phyloP scores from a whole-genome alignment of 2,329 filamentous ascomycete genomes.

The Xylaria sp. region DNA sequence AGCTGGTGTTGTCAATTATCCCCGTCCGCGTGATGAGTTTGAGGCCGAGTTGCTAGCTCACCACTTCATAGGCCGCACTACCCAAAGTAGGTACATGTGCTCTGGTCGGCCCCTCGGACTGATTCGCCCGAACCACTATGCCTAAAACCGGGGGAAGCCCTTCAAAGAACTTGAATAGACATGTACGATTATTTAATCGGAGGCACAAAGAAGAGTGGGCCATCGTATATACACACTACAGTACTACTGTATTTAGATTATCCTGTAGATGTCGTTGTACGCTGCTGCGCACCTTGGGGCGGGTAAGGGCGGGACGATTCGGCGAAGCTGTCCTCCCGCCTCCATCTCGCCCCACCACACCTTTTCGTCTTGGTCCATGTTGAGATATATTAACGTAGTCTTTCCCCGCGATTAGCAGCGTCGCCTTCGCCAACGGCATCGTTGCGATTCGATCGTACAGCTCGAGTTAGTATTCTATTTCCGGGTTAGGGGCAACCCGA shows the following conservation, averaged over 20 bases:
- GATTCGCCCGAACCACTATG: constrained; percentile 15
- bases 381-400: constrained; percentile 26
- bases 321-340: constrained; percentile 20
- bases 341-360: constrained; percentile 24
- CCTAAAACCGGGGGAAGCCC: constrained; percentile 6
- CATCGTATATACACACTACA: not conserved
- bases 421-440: constrained; percentile 10
- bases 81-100: not conserved
- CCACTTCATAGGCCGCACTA: not conserved
- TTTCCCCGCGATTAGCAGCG: constrained; percentile 26
- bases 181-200: not conserved
- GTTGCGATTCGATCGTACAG: constrained; percentile 6
- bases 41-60: not conserved
- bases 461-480: constrained; percentile 18
- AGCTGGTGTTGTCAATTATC: not conserved
- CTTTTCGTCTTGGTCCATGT: constrained; percentile 16
- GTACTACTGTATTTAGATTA: not conserved
- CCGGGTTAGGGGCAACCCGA: constrained; percentile 14
- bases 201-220: constrained; percentile 5
- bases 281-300: constrained; percentile 4
- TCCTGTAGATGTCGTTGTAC: not conserved
- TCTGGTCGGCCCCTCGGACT: constrained; percentile 18
- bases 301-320: constrained; percentile 29
- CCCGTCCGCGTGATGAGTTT: not conserved
- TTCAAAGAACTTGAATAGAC: constrained; percentile 5